Base-by-base conservation (phyloP, 768 basidiomycete species). In the Inosperma sp. region DNA sequence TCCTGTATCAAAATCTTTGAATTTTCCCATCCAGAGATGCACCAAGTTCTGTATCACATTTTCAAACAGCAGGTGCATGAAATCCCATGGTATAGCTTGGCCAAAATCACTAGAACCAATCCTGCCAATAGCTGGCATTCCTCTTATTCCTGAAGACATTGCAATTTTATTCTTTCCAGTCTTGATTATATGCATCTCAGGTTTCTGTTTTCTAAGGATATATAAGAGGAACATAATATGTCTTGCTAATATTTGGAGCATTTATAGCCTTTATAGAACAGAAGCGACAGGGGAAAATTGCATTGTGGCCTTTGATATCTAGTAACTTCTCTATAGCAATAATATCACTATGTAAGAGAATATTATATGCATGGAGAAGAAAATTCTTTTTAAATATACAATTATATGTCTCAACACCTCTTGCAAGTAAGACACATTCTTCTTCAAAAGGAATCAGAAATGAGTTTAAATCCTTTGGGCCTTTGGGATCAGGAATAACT, bases 1-100 rank as follows among this genome's bases (percentile, higher is more conserved):
- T 0, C 71, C 68, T 1, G 46, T 37, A 27, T 74, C 66, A 0
- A 73, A 55, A 0, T 58, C 65, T 51, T 76, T 76, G 62, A 64
- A 77, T 12, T 58, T 51, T 0, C 73, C 72, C 1, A 63, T 71
- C 73, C 74, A 74, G 0, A 75, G 56, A 0, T 57, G 23, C 1
- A 76, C 58, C 2, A 78, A 60, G 42, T 68, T 71, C 5, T 57
- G 57, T 5, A 72, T 50, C 2, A 71, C 49, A 51, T 78, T 78
- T 50, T 77, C 74, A 34, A 63, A 68, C 23, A 78, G 51, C 0
- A 72, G 57, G 35, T 80, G 77, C 71, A 79, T 76, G 53, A 68
- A 70, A 44, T 78, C 76, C 58, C 67, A 72, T 0, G 74, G 73
- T 4, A 68, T 59, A 0, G 64, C 48, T 29, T 35, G 7, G 5